phyloP scores from a whole-genome alignment of 2,329 filamentous ascomycete species.

The Colletotrichum sp. region DNA sequence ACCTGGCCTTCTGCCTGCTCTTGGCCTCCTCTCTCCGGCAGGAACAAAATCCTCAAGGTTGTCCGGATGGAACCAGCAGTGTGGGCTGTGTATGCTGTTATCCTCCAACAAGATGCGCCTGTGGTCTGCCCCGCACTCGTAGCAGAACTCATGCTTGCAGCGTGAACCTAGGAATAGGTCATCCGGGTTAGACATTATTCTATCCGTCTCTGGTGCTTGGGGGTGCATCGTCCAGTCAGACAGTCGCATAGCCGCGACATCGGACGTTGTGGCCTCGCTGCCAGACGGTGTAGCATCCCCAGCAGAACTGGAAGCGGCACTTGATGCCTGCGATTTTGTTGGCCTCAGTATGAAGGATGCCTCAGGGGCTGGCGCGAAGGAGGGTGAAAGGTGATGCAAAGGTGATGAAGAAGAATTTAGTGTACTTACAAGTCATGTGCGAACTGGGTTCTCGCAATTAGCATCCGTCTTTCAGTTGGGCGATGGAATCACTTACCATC shows the following conservation, averaged over 20 bases:
- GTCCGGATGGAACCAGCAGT: conserved; percentile 33
- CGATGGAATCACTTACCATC: conserved; percentile 39
- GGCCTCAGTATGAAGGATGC: neutral
- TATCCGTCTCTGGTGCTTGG: neutral
- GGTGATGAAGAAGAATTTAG: neutral
- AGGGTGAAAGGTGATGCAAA: neutral
- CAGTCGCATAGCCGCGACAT: conserved; percentile 4
- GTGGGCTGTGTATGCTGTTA: conserved; percentile 32
- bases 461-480: neutral
- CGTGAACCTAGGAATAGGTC: conserved; percentile 24
- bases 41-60: conserved; percentile 16
- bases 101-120: conserved; percentile 33
- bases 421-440: conserved; percentile 46
- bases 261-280: conserved; percentile 15
- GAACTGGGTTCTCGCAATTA: conserved; percentile 32
- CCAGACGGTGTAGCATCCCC: conserved; percentile 31
- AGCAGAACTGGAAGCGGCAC: conserved; percentile 39
- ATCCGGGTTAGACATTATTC: neutral
- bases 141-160: conserved; percentile 36
- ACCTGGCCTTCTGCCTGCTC: neutral
- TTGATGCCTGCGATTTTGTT: conserved; percentile 31
- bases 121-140: conserved; percentile 39
- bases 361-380: neutral
- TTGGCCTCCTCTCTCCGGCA: neutral
- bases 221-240: neutral